A percentile compares a stretch with the other conserved stretches of the same genome.
Evolutionary conservation across 345 rosid species (phyloP).

Genomic region (Rhodamnia rubescens): DNA sequence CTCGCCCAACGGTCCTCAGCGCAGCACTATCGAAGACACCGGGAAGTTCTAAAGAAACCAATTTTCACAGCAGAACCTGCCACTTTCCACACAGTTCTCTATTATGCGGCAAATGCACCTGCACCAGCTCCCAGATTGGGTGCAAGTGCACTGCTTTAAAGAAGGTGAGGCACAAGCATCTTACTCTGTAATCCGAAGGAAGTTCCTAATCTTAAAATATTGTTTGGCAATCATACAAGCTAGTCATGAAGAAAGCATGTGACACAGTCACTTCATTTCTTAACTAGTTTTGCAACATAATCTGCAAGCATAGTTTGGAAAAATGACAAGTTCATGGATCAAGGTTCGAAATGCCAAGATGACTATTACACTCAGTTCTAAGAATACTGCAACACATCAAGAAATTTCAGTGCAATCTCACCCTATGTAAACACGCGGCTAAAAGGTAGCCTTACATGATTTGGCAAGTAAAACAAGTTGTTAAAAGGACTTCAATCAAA

Average conservation of each 20-base stretch:
- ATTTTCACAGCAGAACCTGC: too few relatives aligned
- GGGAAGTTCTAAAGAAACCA: too few relatives aligned
- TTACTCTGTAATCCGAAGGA: not conserved
- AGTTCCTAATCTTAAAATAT: not conserved
- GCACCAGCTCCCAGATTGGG: not conserved
- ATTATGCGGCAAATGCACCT: too few relatives aligned
- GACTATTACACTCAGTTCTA: not conserved
- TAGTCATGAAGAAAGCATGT: not conserved
- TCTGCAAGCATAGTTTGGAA: not conserved
- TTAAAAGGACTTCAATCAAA: not conserved
- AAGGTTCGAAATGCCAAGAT: not conserved
- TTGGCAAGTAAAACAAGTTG: not conserved
- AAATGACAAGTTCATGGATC: not conserved
- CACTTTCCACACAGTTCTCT: too few relatives aligned
- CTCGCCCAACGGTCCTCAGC: too few relatives aligned
- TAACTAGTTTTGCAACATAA: not conserved
- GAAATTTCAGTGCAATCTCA: not conserved
- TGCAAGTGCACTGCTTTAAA: not conserved
- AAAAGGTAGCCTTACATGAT: not conserved
- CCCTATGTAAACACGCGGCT: fast-evolving
- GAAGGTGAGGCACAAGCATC: not conserved
- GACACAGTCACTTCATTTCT: not conserved
- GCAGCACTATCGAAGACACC: too few relatives aligned
- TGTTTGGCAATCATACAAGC: not conserved
- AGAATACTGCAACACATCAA: not conserved